Evolutionary conservation across 352 stramenopile species (phyloP), one percentile per base, ranked within the genome.

Genomic region (Phytophthora chlamydospora): DNA sequence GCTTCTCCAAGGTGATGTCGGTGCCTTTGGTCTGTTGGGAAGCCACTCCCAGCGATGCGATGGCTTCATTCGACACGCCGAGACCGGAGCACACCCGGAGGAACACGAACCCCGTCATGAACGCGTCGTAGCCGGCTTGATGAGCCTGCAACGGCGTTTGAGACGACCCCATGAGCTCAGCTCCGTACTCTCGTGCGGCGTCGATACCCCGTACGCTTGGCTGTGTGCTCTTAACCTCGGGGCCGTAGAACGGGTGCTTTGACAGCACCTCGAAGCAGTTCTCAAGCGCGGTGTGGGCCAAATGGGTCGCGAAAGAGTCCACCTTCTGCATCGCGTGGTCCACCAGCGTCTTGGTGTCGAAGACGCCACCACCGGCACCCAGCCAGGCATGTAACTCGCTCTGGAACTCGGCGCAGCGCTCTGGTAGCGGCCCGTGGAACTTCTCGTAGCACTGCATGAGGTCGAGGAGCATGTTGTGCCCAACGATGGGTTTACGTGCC

Each of bases 401-500:
- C 42, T 89, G 58, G 56, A 93, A 93, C 34, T 72, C 64, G 6
- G 80, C 58, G 60, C 84, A 93, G 8, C 68, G 63, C 3, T 43
- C 34, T 1, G 84, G 84, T n/a, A 91, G 52, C 3, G 80, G 80
- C 5, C 66, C 64, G 49, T 90, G 76, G 56, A 93, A 93, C 45
- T 91, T 93, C 38, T 85, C 77, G 58, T 79, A 90, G 73, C 80
- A 90, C 39, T 93, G 83, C 70, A 93, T 85, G 49, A 89, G 61
- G 42, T 93, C 84, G n/a, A 93, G 69, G 13, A 91, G 73, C 71
- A 91, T 68, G 64, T 93, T 93, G 68, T 93, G 84, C 0, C 84
- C 84, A 32, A 93, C 65, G 17, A 93, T 68, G 4, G 84, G 82
- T 52, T 84, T 85, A 8, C 58, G 56, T 0, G 72, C 68, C 0